These are phyloP conservation scores for Mycosphaerelloides madeirae DNA, from an alignment of 2,329 filamentous ascomycete genomes.

Conservation along the genomic window DNA sequence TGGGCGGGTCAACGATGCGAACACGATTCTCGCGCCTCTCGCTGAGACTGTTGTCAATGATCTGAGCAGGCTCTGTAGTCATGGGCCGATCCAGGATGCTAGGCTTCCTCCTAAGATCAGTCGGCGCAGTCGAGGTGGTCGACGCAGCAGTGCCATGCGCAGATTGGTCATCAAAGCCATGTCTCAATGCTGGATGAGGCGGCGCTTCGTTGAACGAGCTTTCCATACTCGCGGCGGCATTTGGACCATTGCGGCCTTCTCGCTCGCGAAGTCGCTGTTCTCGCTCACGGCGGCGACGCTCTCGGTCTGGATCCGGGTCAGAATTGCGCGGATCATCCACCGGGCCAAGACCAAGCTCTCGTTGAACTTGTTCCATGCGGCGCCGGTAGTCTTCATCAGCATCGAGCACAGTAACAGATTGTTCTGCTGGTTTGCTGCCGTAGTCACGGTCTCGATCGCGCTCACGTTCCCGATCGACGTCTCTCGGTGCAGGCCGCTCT, in stretches of 20 bases:
- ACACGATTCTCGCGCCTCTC: constrained; percentile 38
- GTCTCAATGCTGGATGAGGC: constrained; percentile 14
- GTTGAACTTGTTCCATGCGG: constrained; percentile 43
- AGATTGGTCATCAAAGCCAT: constrained; percentile 25
- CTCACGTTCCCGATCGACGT: constrained; percentile 8
- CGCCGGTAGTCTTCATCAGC: constrained; percentile 50
- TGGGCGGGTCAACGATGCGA: constrained; percentile 66
- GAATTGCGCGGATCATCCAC: constrained; percentile 19
- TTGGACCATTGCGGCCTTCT: constrained; percentile 11
- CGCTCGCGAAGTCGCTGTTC: constrained; percentile 29
- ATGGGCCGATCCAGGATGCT: constrained; percentile 32
- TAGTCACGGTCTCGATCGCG: constrained; percentile 21
- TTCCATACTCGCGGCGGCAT: constrained; percentile 14
- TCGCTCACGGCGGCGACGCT: constrained; percentile 30
- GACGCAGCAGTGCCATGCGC: constrained; percentile 7
- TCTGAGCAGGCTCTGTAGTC: constrained; percentile 26
- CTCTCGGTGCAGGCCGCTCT: no score
- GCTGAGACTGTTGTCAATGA: constrained; percentile 32
- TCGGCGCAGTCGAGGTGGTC: constrained; percentile 9
- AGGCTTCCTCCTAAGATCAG: constrained; percentile 23
- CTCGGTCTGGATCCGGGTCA: constrained; percentile 30
- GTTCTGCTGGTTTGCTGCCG: constrained; percentile 6
- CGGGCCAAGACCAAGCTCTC: constrained; percentile 37
- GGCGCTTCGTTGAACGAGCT: constrained; percentile 10
- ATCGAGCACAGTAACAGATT: constrained; percentile 29